These are phyloP conservation scores for Rhizoclosmatium globosum DNA, from an alignment of 192 early-diverging fungal genomes.

Conservation along the genomic window DNA sequence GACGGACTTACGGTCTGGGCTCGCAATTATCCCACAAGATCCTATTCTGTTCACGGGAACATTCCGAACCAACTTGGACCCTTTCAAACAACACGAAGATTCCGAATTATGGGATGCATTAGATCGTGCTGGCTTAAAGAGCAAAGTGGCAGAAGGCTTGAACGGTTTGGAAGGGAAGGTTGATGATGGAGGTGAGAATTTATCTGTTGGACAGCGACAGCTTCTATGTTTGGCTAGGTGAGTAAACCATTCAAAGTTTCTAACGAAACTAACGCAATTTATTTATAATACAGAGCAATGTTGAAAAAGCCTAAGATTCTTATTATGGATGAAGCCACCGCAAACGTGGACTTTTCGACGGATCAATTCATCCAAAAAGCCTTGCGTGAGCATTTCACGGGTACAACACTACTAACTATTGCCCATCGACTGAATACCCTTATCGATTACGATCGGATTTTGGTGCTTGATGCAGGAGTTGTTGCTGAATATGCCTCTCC, in stretches of 20 bases:
- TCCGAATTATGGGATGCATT: constrained; percentile 73
- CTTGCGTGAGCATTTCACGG: constrained; percentile 70
- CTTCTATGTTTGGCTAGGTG: constrained; percentile 57
- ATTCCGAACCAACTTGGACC: constrained; percentile 72
- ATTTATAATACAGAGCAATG: constrained; percentile 51
- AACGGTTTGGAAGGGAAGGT: constrained; percentile 69
- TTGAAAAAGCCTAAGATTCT: constrained; percentile 55
- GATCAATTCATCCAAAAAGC: constrained; percentile 79
- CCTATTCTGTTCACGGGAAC: constrained; percentile 67
- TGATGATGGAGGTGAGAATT: constrained; percentile 81
- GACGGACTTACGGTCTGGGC: constrained; percentile 6
- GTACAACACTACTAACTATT: constrained; percentile 59
- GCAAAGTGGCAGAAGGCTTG: constrained; percentile 40
- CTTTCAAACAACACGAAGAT: constrained; percentile 67
- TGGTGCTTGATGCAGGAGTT: constrained; percentile 50
- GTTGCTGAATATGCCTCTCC: constrained; percentile 62
- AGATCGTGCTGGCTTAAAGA: constrained; percentile 67
- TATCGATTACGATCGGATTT: constrained; percentile 53
- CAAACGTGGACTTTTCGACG: constrained; percentile 50
- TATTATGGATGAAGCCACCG: constrained; percentile 60
- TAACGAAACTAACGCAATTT: too few species aligned
- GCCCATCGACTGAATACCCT: constrained; percentile 41
- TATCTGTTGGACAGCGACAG: constrained; percentile 77
- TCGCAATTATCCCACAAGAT: constrained; percentile 95
- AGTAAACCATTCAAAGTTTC: too few species aligned